These are phyloP conservation scores for Dendrostoma leiphaemia DNA, from an alignment of 2,329 filamentous ascomycete genomes.

Conservation along the genomic window DNA sequence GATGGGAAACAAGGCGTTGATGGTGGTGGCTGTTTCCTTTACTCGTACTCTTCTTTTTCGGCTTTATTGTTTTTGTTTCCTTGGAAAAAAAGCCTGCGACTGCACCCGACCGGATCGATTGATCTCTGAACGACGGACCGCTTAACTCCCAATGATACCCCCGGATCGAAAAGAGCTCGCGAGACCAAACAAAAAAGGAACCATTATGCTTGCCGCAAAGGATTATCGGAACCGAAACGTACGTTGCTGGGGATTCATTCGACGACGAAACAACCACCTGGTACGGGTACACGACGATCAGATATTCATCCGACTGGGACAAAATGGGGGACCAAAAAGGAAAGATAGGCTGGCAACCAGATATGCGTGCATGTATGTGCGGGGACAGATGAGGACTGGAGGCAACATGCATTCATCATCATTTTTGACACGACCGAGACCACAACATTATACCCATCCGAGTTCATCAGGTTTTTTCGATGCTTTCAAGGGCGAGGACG, in stretches of 20 bases:
- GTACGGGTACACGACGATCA: background rate
- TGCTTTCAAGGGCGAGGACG: constrained; percentile 8
- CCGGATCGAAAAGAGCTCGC: background rate
- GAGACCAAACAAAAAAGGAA: constrained; percentile 1
- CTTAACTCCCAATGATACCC: constrained; percentile 11
- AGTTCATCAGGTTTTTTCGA: constrained; percentile 19
- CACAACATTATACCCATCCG: constrained; percentile 9
- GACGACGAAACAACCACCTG: background rate
- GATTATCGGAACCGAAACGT: background rate
- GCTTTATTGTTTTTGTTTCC: background rate
- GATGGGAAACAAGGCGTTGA: background rate
- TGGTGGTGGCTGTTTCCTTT: background rate
- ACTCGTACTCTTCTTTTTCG: background rate
- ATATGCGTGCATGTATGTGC: background rate
- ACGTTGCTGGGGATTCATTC: background rate
- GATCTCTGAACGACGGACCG: constrained; percentile 3
- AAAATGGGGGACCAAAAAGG: background rate
- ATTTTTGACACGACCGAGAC: constrained; percentile 3
- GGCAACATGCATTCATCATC: background rate
- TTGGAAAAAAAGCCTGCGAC: background rate
- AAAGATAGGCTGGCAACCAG: background rate
- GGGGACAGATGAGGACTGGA: background rate
- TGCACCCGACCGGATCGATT: background rate
- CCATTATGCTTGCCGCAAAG: background rate
- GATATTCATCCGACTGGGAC: background rate